A percentile compares a stretch with the other conserved stretches of the same genome.
These are phyloP conservation scores for Yarrowia alimentaria DNA, from an alignment of 805 yeast species.

Conservation along the genomic window DNA sequence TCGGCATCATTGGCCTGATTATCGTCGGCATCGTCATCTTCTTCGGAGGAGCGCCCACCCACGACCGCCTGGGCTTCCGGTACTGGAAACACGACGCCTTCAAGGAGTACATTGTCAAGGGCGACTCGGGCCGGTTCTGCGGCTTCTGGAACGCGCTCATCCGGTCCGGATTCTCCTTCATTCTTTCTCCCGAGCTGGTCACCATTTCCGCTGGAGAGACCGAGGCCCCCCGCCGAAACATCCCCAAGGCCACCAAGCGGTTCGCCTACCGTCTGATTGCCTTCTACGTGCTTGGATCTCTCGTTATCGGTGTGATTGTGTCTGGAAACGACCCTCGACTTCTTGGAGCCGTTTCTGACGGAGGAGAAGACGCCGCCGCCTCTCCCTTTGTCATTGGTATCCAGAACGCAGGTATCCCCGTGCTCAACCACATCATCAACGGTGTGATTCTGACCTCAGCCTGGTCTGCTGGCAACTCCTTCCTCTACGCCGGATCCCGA, in stretches of 20 bases:
- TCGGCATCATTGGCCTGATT: slow-evolving; percentile 64
- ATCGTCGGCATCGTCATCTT: slow-evolving; percentile 53
- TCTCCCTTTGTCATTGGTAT: slow-evolving; percentile 61
- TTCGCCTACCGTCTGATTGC: slow-evolving; percentile 70
- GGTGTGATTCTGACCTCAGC: slow-evolving; percentile 57
- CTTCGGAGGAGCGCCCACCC: slow-evolving; percentile 53
- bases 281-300: slow-evolving; percentile 64
- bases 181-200: slow-evolving; percentile 79
- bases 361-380: slow-evolving; percentile 60
- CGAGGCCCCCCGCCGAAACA: slow-evolving; percentile 68
- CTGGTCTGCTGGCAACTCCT: slow-evolving; percentile 57
- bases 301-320: slow-evolving; percentile 69
- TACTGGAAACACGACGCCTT: slow-evolving; percentile 53
- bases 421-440: slow-evolving; percentile 53
- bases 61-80: slow-evolving; percentile 55
- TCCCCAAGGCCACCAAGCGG: slow-evolving; percentile 73
- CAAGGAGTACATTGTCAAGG: slow-evolving; percentile 49
- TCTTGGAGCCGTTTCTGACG: slow-evolving; percentile 45
- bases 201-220: slow-evolving; percentile 85
- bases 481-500: slow-evolving; percentile 59
- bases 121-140: slow-evolving; percentile 60
- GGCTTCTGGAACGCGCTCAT: slow-evolving; percentile 63
- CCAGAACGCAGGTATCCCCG: slow-evolving; percentile 53
- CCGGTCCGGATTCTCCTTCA: slow-evolving; percentile 71
- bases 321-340: slow-evolving; percentile 63